Evolutionary conservation across 192 early-diverging fungal species (phyloP).

Genomic region (Backusella sp.): DNA sequence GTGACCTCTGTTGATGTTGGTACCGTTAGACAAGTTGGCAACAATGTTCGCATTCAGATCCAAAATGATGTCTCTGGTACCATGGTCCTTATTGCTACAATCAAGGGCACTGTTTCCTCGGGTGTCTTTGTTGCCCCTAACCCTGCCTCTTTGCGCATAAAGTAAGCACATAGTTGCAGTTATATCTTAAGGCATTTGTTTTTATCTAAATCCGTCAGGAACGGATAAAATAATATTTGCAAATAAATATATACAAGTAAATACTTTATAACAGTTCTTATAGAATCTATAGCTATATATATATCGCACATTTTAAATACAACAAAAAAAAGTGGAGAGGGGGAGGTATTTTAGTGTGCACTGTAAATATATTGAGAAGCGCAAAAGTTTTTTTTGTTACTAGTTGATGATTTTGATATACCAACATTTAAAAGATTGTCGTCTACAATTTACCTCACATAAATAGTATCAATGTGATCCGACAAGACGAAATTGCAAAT

Average conservation of each 20-base stretch:
- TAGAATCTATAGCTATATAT: too few species aligned
- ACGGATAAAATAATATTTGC: neutral
- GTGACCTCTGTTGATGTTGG: slow-evolving; percentile 9
- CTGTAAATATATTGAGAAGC: too few species aligned
- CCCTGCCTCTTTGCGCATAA: slow-evolving; percentile 6
- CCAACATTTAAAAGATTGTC: too few species aligned
- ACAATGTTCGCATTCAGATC: slow-evolving; percentile 6
- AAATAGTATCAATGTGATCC: too few species aligned
- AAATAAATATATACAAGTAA: neutral
- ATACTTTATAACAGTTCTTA: too few species aligned
- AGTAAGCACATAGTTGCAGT: neutral
- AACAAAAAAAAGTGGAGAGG: too few species aligned
- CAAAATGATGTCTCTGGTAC: neutral
- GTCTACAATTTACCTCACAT: too few species aligned
- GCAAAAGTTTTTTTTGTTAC: too few species aligned
- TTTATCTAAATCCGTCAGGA: neutral
- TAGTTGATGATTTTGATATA: too few species aligned
- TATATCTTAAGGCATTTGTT: neutral
- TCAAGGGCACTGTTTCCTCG: slow-evolving; percentile 8
- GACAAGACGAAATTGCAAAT: too few species aligned
- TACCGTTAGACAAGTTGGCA: slow-evolving; percentile 14
- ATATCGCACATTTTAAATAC: too few species aligned
- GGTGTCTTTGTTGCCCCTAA: slow-evolving; percentile 21
- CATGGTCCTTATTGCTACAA: slow-evolving; percentile 18
- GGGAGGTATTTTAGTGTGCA: too few species aligned